Conservation (phyloP, 345 rosid species). For the Moricandia moricandioides region DNA sequence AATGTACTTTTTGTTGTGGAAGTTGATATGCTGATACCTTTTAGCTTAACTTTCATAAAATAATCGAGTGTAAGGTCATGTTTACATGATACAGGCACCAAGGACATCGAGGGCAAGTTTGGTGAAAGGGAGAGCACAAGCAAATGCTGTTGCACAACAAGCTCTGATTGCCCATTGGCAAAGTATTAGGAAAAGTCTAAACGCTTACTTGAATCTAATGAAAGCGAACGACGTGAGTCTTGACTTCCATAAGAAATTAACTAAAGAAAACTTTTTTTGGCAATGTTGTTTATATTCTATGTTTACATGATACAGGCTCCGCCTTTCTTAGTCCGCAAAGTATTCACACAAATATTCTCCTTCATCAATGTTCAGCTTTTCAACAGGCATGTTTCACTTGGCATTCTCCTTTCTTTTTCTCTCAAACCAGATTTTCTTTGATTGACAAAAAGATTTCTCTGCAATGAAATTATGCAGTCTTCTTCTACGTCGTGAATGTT, state of each 20-base stretch:
- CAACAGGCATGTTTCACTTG: conserved; percentile 65
- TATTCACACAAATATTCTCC: conserved; percentile 93
- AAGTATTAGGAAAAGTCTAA: conserved; percentile 86
- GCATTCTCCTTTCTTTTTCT: background rate
- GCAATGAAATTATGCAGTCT: conserved; percentile 62
- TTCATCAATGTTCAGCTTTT: conserved; percentile 96
- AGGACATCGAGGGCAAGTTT: conserved; percentile 89
- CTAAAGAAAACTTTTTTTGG: background rate
- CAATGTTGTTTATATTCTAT: conserved; percentile 20
- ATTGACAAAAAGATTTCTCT: conserved; percentile 20
- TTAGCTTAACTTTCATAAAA: background rate
- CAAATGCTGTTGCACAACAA: conserved; percentile 95
- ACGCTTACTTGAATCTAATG: conserved; percentile 65
- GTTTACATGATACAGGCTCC: conserved; percentile 64
- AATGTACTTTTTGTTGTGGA: conserved; percentile 2
- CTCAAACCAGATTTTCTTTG: background rate
- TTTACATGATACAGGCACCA: conserved; percentile 71
- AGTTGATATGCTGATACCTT: background rate
- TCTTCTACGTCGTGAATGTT: conserved; percentile 95
- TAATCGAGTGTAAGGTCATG: background rate
- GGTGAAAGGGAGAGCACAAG: conserved; percentile 94
- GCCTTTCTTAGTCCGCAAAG: conserved; percentile 88
- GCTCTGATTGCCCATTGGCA: conserved; percentile 98
- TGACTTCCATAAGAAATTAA: background rate
- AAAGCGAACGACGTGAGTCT: conserved; percentile 71